A percentile compares a stretch with the other conserved stretches of the same genome.
Conservation (phyloP, 139 green algal species). For the Picocystis salinarum region DNA sequence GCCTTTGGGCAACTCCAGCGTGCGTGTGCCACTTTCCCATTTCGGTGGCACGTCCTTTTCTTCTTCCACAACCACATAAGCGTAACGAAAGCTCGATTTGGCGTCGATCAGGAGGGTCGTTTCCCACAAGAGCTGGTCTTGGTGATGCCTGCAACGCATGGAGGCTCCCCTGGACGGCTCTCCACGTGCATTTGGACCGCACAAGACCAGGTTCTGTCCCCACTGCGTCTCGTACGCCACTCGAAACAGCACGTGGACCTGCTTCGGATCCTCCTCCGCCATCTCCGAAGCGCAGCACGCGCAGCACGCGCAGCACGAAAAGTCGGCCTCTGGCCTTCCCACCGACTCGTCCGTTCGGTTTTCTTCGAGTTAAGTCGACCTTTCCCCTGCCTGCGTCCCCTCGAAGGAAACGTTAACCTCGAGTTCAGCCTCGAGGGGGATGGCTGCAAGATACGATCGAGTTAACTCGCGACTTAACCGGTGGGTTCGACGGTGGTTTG, state of each 20-base stretch:
- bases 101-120: background rate
- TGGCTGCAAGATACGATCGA: too few species aligned
- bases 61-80: background rate
- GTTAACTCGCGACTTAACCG: too few species aligned
- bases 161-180: constrained; percentile 1
- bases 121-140: background rate
- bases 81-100: background rate
- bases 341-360: too few species aligned
- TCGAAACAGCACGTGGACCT: constrained; percentile 29
- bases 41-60: background rate
- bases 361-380: too few species aligned
- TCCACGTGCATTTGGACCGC: background rate
- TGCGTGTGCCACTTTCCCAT: background rate
- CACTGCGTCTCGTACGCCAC: constrained; percentile 32
- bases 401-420: too few species aligned
- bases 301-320: too few species aligned
- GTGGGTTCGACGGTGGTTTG: too few species aligned
- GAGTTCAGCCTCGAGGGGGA: too few species aligned
- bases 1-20: background rate
- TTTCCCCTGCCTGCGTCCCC: too few species aligned
- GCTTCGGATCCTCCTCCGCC: too few species aligned
- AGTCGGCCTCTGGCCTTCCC: too few species aligned
- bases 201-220: constrained; percentile 30
- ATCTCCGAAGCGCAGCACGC: too few species aligned
- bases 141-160: background rate